Conservation (phyloP, 441 rosid species). For the Erysimum cheiri region DNA sequence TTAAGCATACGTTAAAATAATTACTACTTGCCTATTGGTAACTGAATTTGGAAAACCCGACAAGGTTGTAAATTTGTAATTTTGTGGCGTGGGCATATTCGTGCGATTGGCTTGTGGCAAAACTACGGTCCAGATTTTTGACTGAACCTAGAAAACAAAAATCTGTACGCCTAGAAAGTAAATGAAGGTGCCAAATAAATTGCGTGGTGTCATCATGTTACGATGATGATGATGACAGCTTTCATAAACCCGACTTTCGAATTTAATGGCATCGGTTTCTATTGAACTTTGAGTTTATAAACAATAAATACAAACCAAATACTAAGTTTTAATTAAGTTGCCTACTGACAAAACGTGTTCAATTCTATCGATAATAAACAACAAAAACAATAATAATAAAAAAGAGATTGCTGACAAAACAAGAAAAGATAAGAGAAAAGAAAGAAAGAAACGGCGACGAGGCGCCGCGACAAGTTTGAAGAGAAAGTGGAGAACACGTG, state of each 20-base stretch:
- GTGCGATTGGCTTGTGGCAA: conserved; percentile 23
- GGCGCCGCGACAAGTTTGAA: conserved; percentile 39
- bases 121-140: conserved; percentile 41
- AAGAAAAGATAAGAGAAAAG: background rate
- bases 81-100: conserved; percentile 23
- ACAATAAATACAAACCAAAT: background rate
- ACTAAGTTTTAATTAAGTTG: no score
- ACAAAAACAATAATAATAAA: no score
- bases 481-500: conserved; percentile 44
- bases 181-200: conserved; percentile 30
- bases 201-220: conserved; percentile 34
- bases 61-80: conserved; percentile 28
- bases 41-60: conserved; percentile 23
- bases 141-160: background rate
- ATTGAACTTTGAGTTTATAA: conserved; percentile 1
- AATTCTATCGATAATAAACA: no score
- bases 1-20: background rate
- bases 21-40: conserved; percentile 17
- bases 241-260: conserved; percentile 11
- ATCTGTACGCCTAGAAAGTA: no score
- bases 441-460: conserved; percentile 42
- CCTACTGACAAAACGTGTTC: no score
- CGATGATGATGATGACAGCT: conserved; percentile 41
- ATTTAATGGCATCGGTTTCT: background rate
- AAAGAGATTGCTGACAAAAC: background rate